A percentile compares a stretch with the other conserved stretches of the same genome.
These are phyloP conservation scores for Huntiella savannae DNA, from an alignment of 2,329 filamentous ascomycete species.

Conservation along the genomic window DNA sequence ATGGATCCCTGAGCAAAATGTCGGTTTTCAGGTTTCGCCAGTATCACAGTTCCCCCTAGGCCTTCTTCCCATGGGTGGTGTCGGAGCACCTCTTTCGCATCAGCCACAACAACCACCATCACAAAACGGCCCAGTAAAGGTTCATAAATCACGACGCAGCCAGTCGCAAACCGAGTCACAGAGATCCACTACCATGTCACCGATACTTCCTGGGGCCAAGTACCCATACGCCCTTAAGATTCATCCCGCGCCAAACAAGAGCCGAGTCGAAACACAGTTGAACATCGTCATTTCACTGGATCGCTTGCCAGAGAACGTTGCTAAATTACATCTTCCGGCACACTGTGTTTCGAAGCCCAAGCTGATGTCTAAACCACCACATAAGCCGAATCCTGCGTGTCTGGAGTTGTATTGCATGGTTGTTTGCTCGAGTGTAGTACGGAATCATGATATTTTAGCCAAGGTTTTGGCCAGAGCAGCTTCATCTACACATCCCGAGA, in stretches of 20 bases:
- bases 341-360: conserved; percentile 93
- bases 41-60: conserved; percentile 6
- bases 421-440: conserved; percentile 85
- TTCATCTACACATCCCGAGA: conserved; percentile 20
- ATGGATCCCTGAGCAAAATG: conserved; percentile 7
- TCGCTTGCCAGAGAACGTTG: conserved; percentile 54
- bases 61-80: conserved; percentile 5
- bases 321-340: conserved; percentile 66
- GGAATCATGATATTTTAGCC: conserved; percentile 43
- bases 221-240: conserved; percentile 10
- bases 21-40: conserved; percentile 2
- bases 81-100: conserved; percentile 4
- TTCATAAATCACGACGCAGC: background rate
- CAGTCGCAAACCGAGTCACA: background rate
- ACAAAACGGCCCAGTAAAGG: background rate
- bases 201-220: background rate
- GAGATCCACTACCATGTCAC: background rate
- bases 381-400: conserved; percentile 49
- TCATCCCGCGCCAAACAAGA: conserved; percentile 12
- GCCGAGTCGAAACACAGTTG: conserved; percentile 85
- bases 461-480: conserved; percentile 45
- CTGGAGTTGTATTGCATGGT: conserved; percentile 64
- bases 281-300: conserved; percentile 66
- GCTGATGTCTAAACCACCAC: conserved; percentile 54
- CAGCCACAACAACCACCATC: conserved; percentile 1